Evolutionary conservation across 176 grass and related monocot species (phyloP).

Genomic region (Cymbopogon citratus): DNA sequence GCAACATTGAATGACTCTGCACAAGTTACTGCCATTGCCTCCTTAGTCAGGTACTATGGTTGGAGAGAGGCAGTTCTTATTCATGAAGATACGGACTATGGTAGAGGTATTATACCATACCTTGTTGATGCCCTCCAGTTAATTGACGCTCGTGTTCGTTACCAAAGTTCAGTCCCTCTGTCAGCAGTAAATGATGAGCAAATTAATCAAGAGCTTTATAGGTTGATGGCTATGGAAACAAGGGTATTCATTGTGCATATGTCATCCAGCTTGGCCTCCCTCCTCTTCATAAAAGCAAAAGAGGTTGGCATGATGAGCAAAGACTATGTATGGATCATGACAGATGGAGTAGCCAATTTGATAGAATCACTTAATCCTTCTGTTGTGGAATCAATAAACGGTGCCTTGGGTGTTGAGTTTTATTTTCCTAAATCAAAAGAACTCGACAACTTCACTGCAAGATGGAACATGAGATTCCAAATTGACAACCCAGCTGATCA

Average conservation of each 20-base stretch:
- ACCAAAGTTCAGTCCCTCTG: conserved; percentile 13
- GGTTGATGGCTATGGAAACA: conserved; percentile 51
- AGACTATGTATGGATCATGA: conserved; percentile 54
- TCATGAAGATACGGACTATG: conserved; percentile 43
- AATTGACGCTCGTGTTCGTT: conserved; percentile 9
- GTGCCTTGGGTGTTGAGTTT: conserved; percentile 38
- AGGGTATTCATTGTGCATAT: conserved; percentile 52
- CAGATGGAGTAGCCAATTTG: conserved; percentile 39
- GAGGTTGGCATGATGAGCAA: conserved; percentile 54
- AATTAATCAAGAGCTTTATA: conserved; percentile 42
- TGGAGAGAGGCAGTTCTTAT: conserved; percentile 51
- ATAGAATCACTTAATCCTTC: conserved; percentile 29
- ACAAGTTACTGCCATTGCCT: conserved; percentile 43
- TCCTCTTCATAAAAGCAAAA: conserved; percentile 37
- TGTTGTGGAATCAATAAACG: conserved; percentile 26
- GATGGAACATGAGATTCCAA: conserved; percentile 47
- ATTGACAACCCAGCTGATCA: conserved; percentile 33
- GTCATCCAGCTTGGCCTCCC: conserved; percentile 21
- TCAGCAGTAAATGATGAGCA: conserved; percentile 22
- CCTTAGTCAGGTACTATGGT: conserved; percentile 38
- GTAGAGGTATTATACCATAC: conserved; percentile 44
- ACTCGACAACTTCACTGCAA: conserved; percentile 34
- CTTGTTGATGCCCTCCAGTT: conserved; percentile 34
- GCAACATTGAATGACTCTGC: conserved; percentile 37
- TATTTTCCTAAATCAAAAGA: conserved; percentile 33